Percentiles rank a stretch among this genome's conserved stretches.
Conservation (phyloP, 2,329 filamentous ascomycete species). For the Cercospora brassicicola region DNA sequence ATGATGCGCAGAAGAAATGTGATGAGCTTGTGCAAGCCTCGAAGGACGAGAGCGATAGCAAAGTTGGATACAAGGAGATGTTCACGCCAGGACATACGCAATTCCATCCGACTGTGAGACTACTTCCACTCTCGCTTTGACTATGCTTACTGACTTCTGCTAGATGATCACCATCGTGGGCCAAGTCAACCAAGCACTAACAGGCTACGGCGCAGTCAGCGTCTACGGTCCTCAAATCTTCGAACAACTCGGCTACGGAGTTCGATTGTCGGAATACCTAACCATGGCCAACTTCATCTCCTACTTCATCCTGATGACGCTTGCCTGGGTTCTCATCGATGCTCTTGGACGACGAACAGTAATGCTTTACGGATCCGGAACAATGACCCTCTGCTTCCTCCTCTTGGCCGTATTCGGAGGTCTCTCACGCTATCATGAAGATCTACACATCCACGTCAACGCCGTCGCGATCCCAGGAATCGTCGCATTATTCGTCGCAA, state of each 20-base stretch:
- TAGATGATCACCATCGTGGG: slow-evolving; percentile 61
- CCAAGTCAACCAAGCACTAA: slow-evolving; percentile 61
- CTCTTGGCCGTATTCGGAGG: slow-evolving; percentile 55
- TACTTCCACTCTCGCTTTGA: not conserved
- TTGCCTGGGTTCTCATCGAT: slow-evolving; percentile 61
- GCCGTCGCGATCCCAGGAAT: slow-evolving; percentile 54
- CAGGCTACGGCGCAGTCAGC: slow-evolving; percentile 55
- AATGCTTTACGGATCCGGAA: slow-evolving; percentile 54
- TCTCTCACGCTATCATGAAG: slow-evolving; percentile 45
- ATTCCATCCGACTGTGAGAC: slow-evolving; percentile 55
- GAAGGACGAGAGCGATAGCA: slow-evolving; percentile 49
- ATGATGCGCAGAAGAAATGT: slow-evolving; percentile 50
- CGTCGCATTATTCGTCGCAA: slow-evolving; percentile 57
- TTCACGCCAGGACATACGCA: slow-evolving; percentile 55
- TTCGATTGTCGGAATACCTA: slow-evolving; percentile 55
- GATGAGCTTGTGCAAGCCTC: slow-evolving; percentile 55
- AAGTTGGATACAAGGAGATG: slow-evolving; percentile 59
- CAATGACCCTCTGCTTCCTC: slow-evolving; percentile 53
- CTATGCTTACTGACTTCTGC: not conserved
- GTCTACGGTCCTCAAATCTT: slow-evolving; percentile 66
- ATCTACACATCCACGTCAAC: slow-evolving; percentile 44
- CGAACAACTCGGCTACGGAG: slow-evolving; percentile 58
- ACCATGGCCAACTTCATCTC: slow-evolving; percentile 62
- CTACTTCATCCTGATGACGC: slow-evolving; percentile 62
- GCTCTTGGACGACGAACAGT: slow-evolving; percentile 56